Base-by-base conservation (phyloP, 768 basidiomycete genomes). In the Lactarius hengduanensis region DNA sequence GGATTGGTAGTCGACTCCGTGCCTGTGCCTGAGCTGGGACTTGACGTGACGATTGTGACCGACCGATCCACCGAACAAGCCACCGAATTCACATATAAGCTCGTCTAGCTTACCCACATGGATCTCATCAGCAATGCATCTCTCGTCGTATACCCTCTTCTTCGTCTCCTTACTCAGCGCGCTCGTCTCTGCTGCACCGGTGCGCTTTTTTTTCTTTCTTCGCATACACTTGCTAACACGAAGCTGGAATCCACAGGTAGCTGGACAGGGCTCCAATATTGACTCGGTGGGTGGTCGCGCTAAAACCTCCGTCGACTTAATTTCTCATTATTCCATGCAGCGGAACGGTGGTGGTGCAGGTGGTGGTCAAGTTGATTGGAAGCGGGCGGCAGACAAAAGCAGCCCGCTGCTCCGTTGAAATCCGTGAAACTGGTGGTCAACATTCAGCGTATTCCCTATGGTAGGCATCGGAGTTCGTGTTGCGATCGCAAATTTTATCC, bases 151-250 rank as follows among this genome's bases (percentile, higher is more conserved):
- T 34, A 47, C 43, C 57, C 32, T 40, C 7, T 26, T 59, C 43
- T 15, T 57, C 40, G 1, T 67, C 41, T 56, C 59, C 34, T 55
- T 67, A 18, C 57, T 67, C 41, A 13, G 41, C 18, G 1, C 20
- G 7, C 45, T 67, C 43, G 43, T 40, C 43, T 67, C 20, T 0
- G 66, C 58, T 28, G 53, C 41, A 16, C 66, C 66, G 7, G 66
- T 67, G 34, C 41, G 61, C 15, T 43, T 2, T 10, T 26, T 22
- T 38, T 13, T 38, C 10, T 38, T 38, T 38, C 22, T 4, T 47
- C 18, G 11, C 18, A 32, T 26, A 43, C 18, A 30, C 20, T 34
- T 20, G 3, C 34, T 60, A 26, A 38, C 32, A 3, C 26, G 30
- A 30, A 26, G 32, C 16, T 45, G 38, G 15, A 11, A 9, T 22